These are phyloP conservation scores for Sugiyamaella novakii DNA, from an alignment of 1,139 yeast genomes.

Conservation along the genomic window DNA sequence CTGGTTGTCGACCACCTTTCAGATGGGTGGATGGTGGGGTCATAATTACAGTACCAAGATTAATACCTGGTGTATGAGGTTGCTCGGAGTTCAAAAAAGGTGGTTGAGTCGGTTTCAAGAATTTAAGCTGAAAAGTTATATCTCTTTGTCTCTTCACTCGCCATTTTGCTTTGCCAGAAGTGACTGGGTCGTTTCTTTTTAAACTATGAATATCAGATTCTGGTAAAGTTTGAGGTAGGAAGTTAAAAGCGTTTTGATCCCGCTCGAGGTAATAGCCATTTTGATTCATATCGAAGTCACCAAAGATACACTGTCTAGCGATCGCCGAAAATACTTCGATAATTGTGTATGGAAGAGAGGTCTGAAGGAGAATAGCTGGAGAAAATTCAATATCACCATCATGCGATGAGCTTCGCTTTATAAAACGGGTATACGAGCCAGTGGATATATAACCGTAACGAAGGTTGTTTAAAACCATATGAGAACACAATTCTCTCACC, in stretches of 20 bases:
- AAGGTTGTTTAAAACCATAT: conserved; percentile 33
- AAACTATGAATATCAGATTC: conserved; percentile 31
- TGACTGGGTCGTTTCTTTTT: conserved; percentile 24
- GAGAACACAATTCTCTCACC: conserved; percentile 17
- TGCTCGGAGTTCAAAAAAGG: conserved; percentile 14
- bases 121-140: conserved; percentile 18
- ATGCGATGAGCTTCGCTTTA: conserved; percentile 22
- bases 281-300: conserved; percentile 12
- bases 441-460: conserved; percentile 34
- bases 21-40: conserved; percentile 4
- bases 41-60: conserved; percentile 17
- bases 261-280: conserved; percentile 22
- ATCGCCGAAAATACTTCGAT: conserved; percentile 27
- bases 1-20: conserved; percentile 1
- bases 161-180: conserved; percentile 31
- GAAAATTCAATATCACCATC: conserved; percentile 30
- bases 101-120: conserved; percentile 18
- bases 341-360: conserved; percentile 16
- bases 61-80: conserved; percentile 23
- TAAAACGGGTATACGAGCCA: conserved; percentile 30
- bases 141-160: conserved; percentile 23
- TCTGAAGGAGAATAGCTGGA: conserved; percentile 21
- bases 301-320: conserved; percentile 26
- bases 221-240: conserved; percentile 26
- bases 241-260: conserved; percentile 18